Conservation (phyloP, 75 land plant genomes). For the Selaginella moellendorffii region DNA sequence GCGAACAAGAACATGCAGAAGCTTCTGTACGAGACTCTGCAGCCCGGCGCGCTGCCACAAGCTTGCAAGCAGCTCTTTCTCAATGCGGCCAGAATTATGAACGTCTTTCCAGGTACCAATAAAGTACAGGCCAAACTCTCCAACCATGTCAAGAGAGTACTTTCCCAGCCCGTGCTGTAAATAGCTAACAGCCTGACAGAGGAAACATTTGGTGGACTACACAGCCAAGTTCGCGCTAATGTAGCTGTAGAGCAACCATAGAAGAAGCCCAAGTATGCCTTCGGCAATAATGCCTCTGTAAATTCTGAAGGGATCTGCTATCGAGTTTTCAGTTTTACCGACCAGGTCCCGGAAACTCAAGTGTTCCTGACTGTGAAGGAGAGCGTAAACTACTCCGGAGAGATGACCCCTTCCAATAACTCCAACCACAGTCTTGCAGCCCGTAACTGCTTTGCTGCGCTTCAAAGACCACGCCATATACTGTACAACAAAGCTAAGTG, state of each 20-base stretch:
- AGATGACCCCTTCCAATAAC: slow-evolving; percentile 76
- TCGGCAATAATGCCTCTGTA: slow-evolving; percentile 11
- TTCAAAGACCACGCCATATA: slow-evolving; percentile 91
- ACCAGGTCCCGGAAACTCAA: slow-evolving; percentile 69
- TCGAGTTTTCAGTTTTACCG: slow-evolving; percentile 18
- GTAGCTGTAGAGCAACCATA: slow-evolving; percentile 2
- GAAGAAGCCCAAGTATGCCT: slow-evolving; percentile 6
- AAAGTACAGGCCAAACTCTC: no score
- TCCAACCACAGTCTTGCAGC: slow-evolving; percentile 58
- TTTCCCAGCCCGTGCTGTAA: neutral
- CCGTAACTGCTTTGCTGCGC: slow-evolving; percentile 87
- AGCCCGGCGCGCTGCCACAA: no score
- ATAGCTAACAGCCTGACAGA: neutral
- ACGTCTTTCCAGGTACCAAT: neutral
- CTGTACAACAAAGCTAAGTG: slow-evolving; percentile 22
- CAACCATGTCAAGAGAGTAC: neutral
- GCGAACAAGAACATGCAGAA: neutral
- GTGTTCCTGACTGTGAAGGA: slow-evolving; percentile 41
- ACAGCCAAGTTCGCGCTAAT: neutral
- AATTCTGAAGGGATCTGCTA: neutral
- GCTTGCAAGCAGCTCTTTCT: neutral
- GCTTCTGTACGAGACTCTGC: neutral
- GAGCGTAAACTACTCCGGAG: slow-evolving; percentile 61
- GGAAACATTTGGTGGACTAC: no score
- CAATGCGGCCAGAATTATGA: neutral